Evolutionary conservation across 306 rosid genomes (phyloP).

Genomic region (Urtica urens): DNA sequence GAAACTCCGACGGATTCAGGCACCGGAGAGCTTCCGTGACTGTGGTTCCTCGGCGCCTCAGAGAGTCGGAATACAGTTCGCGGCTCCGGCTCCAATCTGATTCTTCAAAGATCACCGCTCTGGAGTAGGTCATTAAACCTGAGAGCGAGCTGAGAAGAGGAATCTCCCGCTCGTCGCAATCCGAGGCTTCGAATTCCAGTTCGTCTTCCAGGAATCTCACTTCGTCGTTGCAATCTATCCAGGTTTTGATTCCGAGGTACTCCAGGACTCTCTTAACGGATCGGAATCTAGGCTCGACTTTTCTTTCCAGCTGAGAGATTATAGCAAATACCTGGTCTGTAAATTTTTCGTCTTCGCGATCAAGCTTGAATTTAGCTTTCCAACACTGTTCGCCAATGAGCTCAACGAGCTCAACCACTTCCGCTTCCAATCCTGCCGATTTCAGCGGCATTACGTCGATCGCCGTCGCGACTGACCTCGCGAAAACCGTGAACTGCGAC

Average conservation of each 20-base stretch:
- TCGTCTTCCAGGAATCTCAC: slow-evolving; percentile 54
- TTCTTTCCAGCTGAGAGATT: slow-evolving; percentile 35
- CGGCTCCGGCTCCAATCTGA: slow-evolving; percentile 20
- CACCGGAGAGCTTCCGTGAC: slow-evolving; percentile 20
- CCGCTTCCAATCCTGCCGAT: slow-evolving; percentile 24
- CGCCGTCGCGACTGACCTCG: slow-evolving; percentile 35
- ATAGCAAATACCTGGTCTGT: slow-evolving; percentile 16
- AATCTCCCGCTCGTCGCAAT: slow-evolving; percentile 24
- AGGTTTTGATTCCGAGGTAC: slow-evolving; percentile 36
- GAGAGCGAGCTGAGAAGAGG: slow-evolving; percentile 43
- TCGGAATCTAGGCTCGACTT: slow-evolving; percentile 35
- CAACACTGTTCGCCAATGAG: slow-evolving; percentile 47
- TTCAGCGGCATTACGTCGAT: slow-evolving; percentile 53
- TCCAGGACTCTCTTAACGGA: slow-evolving; percentile 22
- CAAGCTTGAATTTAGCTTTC: slow-evolving; percentile 28
- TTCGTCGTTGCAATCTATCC: slow-evolving; percentile 52
- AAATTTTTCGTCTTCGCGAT: slow-evolving; percentile 25
- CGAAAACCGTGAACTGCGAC: slow-evolving; percentile 27
- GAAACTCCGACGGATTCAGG: slow-evolving; percentile 56
- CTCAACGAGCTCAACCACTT: slow-evolving; percentile 57
- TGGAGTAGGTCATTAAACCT: slow-evolving; percentile 46
- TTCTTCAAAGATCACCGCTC: slow-evolving; percentile 49
- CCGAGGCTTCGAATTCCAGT: slow-evolving; percentile 13
- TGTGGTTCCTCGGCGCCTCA: slow-evolving; percentile 12
- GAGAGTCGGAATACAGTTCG: slow-evolving; percentile 11